Evolutionary conservation across 2,329 filamentous ascomycete species (phyloP).

Genomic region (Exophiala sp.): DNA sequence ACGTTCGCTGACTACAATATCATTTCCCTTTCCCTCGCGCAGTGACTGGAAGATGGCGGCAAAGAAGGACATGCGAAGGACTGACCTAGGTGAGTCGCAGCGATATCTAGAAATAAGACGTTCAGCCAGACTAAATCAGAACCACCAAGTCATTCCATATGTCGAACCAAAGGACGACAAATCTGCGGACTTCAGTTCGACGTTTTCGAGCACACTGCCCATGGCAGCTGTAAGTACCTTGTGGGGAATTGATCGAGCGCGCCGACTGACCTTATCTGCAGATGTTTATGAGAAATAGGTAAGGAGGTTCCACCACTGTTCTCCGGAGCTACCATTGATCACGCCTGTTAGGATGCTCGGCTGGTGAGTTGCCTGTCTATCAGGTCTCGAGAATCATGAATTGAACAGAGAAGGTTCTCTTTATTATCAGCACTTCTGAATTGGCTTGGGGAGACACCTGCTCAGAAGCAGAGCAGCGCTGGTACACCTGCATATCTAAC

Average conservation of each 20-base stretch:
- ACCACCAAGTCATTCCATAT: conserved; percentile 74
- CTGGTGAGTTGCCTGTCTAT: conserved; percentile 45
- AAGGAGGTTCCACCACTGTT: conserved; percentile 31
- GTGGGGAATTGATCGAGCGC: conserved; percentile 4
- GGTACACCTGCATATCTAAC: conserved; percentile 70
- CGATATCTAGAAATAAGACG: not conserved
- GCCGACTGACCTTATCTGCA: conserved; percentile 31
- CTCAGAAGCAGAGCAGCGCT: conserved; percentile 53
- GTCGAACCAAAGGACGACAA: conserved; percentile 68
- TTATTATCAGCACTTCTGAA: conserved; percentile 47
- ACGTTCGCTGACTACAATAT: not conserved
- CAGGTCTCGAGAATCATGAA: not conserved
- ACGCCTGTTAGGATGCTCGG: conserved; percentile 56
- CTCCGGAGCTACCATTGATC: conserved; percentile 11
- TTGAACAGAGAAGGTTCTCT: conserved; percentile 38
- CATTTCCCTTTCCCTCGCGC: not conserved
- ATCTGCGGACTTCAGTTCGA: conserved; percentile 64
- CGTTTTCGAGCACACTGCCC: conserved; percentile 73
- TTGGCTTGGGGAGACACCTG: conserved; percentile 48
- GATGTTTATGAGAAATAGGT: conserved; percentile 91
- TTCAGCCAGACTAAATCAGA: not conserved
- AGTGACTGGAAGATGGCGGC: conserved; percentile 55
- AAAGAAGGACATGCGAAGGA: conserved; percentile 72
- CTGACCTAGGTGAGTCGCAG: conserved; percentile 63
- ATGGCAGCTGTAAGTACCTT: conserved; percentile 71